Base-by-base conservation (phyloP, 2,329 filamentous ascomycete genomes). In the Ceratocystiopsis sp. region DNA sequence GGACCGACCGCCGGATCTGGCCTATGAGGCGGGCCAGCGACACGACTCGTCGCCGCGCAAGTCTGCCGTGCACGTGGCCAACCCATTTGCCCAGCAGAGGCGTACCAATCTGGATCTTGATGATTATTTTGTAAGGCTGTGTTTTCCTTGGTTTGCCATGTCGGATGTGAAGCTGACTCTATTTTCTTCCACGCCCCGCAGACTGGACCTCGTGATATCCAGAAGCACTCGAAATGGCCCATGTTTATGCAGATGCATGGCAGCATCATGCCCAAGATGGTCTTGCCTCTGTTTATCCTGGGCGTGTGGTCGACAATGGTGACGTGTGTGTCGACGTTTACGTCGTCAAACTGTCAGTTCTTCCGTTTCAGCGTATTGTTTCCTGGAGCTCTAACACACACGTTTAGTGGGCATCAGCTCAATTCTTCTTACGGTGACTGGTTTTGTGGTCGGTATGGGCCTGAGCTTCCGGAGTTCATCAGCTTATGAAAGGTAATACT, bases 381-480 rank as follows among this genome's bases (percentile, higher is more conserved):
- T 4, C 13, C 10, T 14, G 13, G 11, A 13, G 12, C 3, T 3
- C 38, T 32, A 42, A 40, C 33, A 13, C 3, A 16, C 2, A 13
- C 35, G 9, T 78, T 16, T 12, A 60, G 57, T 61, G 38, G 69
- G 68, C 38, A 75, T 86, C 49, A 69, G 71, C 55, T 75, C 68
- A n/a, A 68, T 84, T 37, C 67, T 89, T n/a, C 68, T 89, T 38
- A 87, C 82, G 0, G 76, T 89, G n/a, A 74, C 83, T 25, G 83
- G 83, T 77, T 87, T 89, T 61, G 80, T 87, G 46, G 81, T 89
- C 54, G 78, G 79, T 71, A 61, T 87, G 55, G 73, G 80, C 13
- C 66, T 89, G 48, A 84, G 79, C 17, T 86, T 89, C 64, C 78
- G 82, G 43, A 84, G 75, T 48, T 79, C 79, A 1, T 84, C 81